These are phyloP conservation scores for Berkeleyomyces basicola DNA, from an alignment of 2,329 filamentous ascomycete species.

Conservation along the genomic window DNA sequence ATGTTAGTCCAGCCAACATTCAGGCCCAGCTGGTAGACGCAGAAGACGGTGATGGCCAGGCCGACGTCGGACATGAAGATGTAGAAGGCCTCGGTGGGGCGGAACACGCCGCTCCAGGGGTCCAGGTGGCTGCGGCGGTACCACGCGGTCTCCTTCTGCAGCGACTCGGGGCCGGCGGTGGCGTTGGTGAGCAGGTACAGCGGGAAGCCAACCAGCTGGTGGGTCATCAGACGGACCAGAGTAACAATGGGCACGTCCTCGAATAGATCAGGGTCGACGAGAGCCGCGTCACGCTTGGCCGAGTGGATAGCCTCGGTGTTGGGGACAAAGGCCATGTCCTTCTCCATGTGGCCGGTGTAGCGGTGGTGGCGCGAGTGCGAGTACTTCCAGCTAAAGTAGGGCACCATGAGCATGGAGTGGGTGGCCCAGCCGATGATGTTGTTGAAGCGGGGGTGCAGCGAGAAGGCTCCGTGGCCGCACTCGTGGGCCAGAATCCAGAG, in stretches of 20 bases:
- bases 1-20: conserved; percentile 29
- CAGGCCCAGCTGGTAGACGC: conserved; percentile 37
- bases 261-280: conserved; percentile 35
- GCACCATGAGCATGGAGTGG: conserved; percentile 50
- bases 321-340: conserved; percentile 50
- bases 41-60: conserved; percentile 32
- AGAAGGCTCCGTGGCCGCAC: conserved; percentile 53
- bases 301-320: conserved; percentile 25
- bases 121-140: conserved; percentile 41
- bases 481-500: conserved; percentile 58
- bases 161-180: conserved; percentile 30
- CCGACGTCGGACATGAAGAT: conserved; percentile 46
- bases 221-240: conserved; percentile 36
- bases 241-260: conserved; percentile 47
- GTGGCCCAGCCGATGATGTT: conserved; percentile 44
- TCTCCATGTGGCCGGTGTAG: conserved; percentile 49
- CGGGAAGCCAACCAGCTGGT: conserved; percentile 50
- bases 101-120: conserved; percentile 44
- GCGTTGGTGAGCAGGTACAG: conserved; percentile 46
- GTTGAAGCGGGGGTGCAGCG: conserved; percentile 38
- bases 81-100: conserved; percentile 35
- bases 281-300: conserved; percentile 18
- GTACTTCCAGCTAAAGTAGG: conserved; percentile 59
- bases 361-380: conserved; percentile 54
- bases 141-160: conserved; percentile 28